These are phyloP conservation scores for Pyrus hybrid DNA, from an alignment of 331 rosid genomes.

Conservation along the genomic window DNA sequence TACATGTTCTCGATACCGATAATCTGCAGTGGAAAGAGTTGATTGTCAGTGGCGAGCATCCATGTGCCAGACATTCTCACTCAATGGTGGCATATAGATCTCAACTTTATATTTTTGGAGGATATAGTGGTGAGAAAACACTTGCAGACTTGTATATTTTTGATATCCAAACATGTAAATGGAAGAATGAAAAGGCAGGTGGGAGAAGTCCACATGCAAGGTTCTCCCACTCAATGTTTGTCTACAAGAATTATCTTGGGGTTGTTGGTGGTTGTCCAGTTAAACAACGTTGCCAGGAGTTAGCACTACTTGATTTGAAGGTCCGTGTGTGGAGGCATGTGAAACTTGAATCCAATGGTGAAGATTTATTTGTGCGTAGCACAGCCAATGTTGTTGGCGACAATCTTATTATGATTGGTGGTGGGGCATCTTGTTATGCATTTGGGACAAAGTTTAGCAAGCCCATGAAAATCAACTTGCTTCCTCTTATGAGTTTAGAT, in stretches of 20 bases:
- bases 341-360: slow-evolving; percentile 49
- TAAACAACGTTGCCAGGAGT: slow-evolving; percentile 61
- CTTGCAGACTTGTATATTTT: slow-evolving; percentile 80
- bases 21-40: slow-evolving; percentile 59
- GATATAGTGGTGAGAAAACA: slow-evolving; percentile 68
- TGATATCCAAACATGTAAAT: slow-evolving; percentile 47
- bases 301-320: slow-evolving; percentile 72
- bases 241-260: slow-evolving; percentile 61
- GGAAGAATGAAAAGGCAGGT: slow-evolving; percentile 57
- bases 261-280: slow-evolving; percentile 91
- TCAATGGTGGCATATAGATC: slow-evolving; percentile 82
- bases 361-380: slow-evolving; percentile 84
- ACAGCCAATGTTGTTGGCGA: slow-evolving; percentile 57
- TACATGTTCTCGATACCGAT: slow-evolving; percentile 54
- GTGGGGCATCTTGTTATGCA: slow-evolving; percentile 95
- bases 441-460: slow-evolving; percentile 93
- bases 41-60: slow-evolving; percentile 51
- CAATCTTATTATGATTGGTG: slow-evolving; percentile 73
- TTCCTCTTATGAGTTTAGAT: slow-evolving; percentile 25
- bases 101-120: slow-evolving; percentile 65
- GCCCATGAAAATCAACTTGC: slow-evolving; percentile 65
- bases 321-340: slow-evolving; percentile 56
- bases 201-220: slow-evolving; percentile 85
- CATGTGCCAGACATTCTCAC: slow-evolving; percentile 83
- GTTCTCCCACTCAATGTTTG: slow-evolving; percentile 89